These are phyloP conservation scores for Phanerochaete sordida DNA, from an alignment of 768 basidiomycete genomes.

Conservation along the genomic window DNA sequence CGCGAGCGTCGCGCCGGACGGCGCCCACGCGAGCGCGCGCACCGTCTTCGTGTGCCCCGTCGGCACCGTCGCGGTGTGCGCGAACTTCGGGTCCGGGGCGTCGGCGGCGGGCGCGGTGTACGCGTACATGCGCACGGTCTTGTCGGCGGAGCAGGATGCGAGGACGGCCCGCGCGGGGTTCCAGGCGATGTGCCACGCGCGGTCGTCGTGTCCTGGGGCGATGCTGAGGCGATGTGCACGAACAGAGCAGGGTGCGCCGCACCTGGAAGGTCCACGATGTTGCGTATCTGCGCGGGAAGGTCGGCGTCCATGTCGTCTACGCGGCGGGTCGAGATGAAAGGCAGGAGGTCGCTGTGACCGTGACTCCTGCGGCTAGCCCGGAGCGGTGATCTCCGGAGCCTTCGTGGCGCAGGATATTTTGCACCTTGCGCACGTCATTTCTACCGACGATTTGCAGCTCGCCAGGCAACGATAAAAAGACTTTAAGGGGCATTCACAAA, in stretches of 20 bases:
- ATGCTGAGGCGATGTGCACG: not conserved
- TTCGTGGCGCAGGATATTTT: not conserved
- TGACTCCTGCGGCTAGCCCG: not conserved
- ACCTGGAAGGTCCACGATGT: slow-evolving; percentile 8
- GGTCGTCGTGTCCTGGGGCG: slow-evolving; percentile 15
- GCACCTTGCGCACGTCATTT: not conserved
- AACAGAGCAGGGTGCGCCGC: not conserved
- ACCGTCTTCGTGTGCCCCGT: slow-evolving; percentile 91
- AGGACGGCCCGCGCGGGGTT: slow-evolving; percentile 46
- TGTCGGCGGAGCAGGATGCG: slow-evolving; percentile 94
- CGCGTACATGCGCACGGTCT: slow-evolving; percentile 80
- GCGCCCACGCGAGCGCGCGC: slow-evolving; percentile 83
- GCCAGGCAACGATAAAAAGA: too few species aligned
- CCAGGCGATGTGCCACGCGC: slow-evolving; percentile 17
- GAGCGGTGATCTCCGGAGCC: not conserved
- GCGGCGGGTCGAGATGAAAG: not conserved
- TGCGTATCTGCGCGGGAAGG: not conserved
- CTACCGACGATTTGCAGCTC: too few species aligned
- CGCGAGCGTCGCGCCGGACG: slow-evolving; percentile 80
- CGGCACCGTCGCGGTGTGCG: slow-evolving; percentile 59
- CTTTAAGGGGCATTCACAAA: too few species aligned
- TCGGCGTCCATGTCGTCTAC: not conserved
- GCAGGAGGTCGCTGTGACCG: not conserved
- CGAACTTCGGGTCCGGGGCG: slow-evolving; percentile 35
- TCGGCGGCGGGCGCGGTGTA: slow-evolving; percentile 39